Percentiles rank a stretch among this genome's conserved stretches.
Conservation (phyloP, 176 grass and related monocot species). For the Oryza glumipatula region DNA sequence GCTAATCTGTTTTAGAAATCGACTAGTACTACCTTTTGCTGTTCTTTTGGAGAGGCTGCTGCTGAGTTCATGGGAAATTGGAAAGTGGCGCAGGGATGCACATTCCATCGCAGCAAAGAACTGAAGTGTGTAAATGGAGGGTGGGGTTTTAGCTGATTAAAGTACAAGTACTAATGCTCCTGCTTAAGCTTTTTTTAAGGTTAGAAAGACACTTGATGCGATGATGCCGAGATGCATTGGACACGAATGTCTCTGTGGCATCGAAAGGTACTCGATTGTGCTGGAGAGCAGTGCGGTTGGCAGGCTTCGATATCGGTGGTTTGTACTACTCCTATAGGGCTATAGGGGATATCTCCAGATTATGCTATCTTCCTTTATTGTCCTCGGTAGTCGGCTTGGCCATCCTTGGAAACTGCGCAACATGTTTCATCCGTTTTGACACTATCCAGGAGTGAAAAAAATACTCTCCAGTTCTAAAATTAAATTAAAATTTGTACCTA, state of each 20-base stretch:
- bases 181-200: not conserved
- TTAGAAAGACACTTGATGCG: conserved; percentile 15
- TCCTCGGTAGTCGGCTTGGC: conserved; percentile 1
- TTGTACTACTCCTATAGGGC: too few relatives aligned
- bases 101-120: not conserved
- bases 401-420: conserved; percentile 1
- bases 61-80: conserved; percentile 1
- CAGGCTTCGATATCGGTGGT: conserved; percentile 24
- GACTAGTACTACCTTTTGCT: not conserved
- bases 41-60: not conserved
- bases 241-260: conserved; percentile 36
- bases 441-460: not conserved
- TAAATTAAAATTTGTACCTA: too few relatives aligned
- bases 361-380: not conserved
- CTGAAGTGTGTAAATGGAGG: conserved; percentile 18
- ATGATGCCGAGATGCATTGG: conserved; percentile 16
- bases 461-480: too few relatives aligned
- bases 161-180: not conserved
- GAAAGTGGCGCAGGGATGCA: conserved; percentile 20
- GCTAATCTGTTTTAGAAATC: conserved; percentile 29
- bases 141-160: not conserved
- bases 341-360: conserved; percentile 24
- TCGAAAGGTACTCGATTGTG: conserved; percentile 19
- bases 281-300: not conserved
- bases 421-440: not conserved